Evolutionary conservation across 768 basidiomycete species (phyloP), one percentile per base, ranked within the genome.

Genomic region (Gymnopilus junonius): DNA sequence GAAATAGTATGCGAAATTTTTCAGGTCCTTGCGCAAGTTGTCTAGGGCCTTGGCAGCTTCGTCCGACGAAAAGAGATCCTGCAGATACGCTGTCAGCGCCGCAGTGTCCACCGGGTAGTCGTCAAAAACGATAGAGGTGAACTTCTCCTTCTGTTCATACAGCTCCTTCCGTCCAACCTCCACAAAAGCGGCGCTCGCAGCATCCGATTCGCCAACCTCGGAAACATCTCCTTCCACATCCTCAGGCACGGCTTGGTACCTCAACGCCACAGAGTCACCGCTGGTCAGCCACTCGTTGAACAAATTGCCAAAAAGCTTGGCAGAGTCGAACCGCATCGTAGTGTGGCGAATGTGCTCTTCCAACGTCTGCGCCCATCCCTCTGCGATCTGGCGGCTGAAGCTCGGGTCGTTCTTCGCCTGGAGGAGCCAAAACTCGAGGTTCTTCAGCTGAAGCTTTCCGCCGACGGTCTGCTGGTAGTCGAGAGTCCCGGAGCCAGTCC

Each of bases 231-330:
- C 59, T 1, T 37, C 67, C 1, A 15, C 58, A 23, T 60, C 62
- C 3, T 60, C 57, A n/a, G 60, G 46, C n/a, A 43, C 67, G 20
- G 71, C 55, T 31, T 65, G 71, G 51, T 67, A 70, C 3, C 66
- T 67, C 42, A 74, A 61, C 4, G 76, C 73, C 20, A 72, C 73
- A 0, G 79, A 79, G 67, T 82, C 80, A 1, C 79, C 80, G 40
- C 80, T 81, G 2, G 75, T 70, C 21, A 80, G 60, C 81, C 81
- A 82, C 60, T 83, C 81, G 45, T 79, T 78, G 62, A 81, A 76
- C 12, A 83, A 73, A 27, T 66, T 77, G 1, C 80, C 80, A 27
- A 81, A 83, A 7, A 81, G 71, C 50, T 72, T 77, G 5, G 80
- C 80, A 27, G 74, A 75, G 27, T 81, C 79, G 46, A 81, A 80